Percentiles rank a stretch among this genome's conserved stretches.
Conservation (phyloP, 768 basidiomycete genomes). For the Lactarius pseudohatsudake region DNA sequence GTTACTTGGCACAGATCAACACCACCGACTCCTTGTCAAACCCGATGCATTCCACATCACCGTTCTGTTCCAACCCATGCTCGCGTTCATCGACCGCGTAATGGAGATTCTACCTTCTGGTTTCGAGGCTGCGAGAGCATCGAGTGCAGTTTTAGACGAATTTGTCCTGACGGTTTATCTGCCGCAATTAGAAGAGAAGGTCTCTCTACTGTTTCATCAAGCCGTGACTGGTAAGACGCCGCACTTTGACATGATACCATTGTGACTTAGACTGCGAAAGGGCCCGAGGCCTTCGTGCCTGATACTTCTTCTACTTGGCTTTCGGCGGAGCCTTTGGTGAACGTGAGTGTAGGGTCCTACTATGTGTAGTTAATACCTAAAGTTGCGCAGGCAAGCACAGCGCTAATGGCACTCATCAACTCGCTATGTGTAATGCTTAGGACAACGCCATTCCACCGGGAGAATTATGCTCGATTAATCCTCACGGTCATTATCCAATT, state of each 20-base stretch:
- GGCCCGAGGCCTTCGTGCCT: slow-evolving; percentile 83
- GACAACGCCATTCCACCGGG: slow-evolving; percentile 90
- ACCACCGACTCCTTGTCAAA: slow-evolving; percentile 81
- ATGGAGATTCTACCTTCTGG: slow-evolving; percentile 72
- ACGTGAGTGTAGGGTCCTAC: slow-evolving; percentile 45
- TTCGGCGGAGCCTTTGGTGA: slow-evolving; percentile 73
- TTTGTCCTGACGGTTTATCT: slow-evolving; percentile 92
- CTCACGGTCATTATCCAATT: slow-evolving; percentile 94
- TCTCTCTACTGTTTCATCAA: slow-evolving; percentile 81
- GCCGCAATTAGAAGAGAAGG: slow-evolving; percentile 94
- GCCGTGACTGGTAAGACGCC: slow-evolving; percentile 64
- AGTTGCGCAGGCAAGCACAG: slow-evolving; percentile 66
- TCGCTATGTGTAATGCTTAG: slow-evolving; percentile 89
- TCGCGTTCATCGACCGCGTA: slow-evolving; percentile 77
- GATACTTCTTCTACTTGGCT: slow-evolving; percentile 67
- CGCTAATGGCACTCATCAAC: slow-evolving; percentile 86
- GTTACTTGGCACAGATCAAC: slow-evolving; percentile 66
- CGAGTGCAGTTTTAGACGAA: slow-evolving; percentile 79
- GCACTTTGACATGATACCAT: slow-evolving; percentile 2
- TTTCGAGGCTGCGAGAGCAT: slow-evolving; percentile 59
- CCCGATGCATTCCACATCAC: slow-evolving; percentile 95
- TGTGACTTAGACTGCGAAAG: slow-evolving; percentile 39
- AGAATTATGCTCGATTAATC: slow-evolving; percentile 92
- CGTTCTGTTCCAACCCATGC: slow-evolving; percentile 90
- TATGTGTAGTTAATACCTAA: slow-evolving; percentile 10